A percentile compares a stretch with the other conserved stretches of the same genome.
Conservation (phyloP, 2,329 filamentous ascomycete species). For the Trichophyton equinum region DNA sequence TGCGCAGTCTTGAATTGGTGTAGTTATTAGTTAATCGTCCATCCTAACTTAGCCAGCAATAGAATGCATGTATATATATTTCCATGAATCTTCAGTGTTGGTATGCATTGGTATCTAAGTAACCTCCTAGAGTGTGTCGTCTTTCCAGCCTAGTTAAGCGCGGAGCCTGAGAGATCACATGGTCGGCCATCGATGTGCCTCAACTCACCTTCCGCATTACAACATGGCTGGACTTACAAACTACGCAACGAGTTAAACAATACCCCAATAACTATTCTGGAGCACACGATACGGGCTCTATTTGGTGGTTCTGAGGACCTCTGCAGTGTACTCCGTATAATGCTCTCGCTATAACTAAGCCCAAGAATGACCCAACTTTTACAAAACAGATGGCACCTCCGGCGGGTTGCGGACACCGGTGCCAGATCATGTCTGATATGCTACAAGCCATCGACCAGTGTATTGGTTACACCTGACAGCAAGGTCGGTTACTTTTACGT, state of each 20-base stretch:
- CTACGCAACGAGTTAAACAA: neutral
- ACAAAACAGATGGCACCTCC: slow-evolving; percentile 70
- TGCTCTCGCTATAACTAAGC: neutral
- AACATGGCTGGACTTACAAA: no score
- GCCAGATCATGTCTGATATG: slow-evolving; percentile 82
- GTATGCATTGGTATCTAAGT: no score
- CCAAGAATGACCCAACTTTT: slow-evolving; percentile 26
- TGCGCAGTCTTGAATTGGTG: neutral
- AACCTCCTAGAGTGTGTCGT: no score
- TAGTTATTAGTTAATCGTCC: neutral
- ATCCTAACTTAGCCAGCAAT: neutral
- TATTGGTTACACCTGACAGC: slow-evolving; percentile 78
- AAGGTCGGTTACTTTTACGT: slow-evolving; percentile 46
- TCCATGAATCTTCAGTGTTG: no score
- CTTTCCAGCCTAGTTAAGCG: no score
- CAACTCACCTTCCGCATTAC: no score
- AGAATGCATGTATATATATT: no score
- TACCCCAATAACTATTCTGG: neutral
- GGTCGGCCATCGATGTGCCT: no score
- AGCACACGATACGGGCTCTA: neutral
- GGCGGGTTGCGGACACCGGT: slow-evolving; percentile 72
- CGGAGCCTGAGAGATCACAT: no score
- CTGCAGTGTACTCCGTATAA: neutral
- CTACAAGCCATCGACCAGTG: slow-evolving; percentile 75
- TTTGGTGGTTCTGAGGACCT: no score